Evolutionary conservation across 1,284 basidiomycete genomes (phyloP), one percentile per base, ranked within the genome.

Genomic region (Pholiota adiposa): DNA sequence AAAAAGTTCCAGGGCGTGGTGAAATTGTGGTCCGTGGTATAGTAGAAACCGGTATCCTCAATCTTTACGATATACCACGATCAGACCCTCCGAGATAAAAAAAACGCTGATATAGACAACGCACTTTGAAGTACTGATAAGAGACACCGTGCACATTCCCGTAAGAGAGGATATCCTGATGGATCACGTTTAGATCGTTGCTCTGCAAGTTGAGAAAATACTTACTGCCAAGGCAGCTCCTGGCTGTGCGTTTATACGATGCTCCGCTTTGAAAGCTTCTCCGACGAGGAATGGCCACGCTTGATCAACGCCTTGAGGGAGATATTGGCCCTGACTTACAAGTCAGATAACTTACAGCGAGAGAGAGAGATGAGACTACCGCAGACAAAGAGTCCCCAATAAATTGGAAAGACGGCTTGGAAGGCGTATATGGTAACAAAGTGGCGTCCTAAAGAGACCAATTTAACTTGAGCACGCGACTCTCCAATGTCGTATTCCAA

Each of bases 351-450:
- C 34, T 51, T 44, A 48, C 14, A 31, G 2, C 63, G 49, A 16
- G 56, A 56, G 52, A 19, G 23, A 44, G 36, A 56, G 40, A 27
- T 46, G 51, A 38, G 34, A 16, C n/a, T 65, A 84, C 83, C 25
- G 84, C 80, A 11, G 83, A 85, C 3, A 85, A 70, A 1, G 84
- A 85, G 63, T 86, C 84, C 0, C 84, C 84, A 48, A 87, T 84
- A 66, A 84, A 84, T 60, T 85, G 83, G 63, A 86, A 84, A 0
- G 73, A 70, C 9, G 84, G 69, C 38, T 75, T 75, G 0, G 80
- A 80, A 0, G 81, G 81, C 8, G 65, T 72, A 65, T 84, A 85
- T 1, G 80, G 78, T 4, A 79, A 69, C 0, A 85, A 67, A 12
- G 65, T 60, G 4, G 83, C 83, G 44, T 77, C 83, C 82, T 84